Conservation (phyloP, 106 monocot genomes). For the Xerophyta viscosa region DNA sequence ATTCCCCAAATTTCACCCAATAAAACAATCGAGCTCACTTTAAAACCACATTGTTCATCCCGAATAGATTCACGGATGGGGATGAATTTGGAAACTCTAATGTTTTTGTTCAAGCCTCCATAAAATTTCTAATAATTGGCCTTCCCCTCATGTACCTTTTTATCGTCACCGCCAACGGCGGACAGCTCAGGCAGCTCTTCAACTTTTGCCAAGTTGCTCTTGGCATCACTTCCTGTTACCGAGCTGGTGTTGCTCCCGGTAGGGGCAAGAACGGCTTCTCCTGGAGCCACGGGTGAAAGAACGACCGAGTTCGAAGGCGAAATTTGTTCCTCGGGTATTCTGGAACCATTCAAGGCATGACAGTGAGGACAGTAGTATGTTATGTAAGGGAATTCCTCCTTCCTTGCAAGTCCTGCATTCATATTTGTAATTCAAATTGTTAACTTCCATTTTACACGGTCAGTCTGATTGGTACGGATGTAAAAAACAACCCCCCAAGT, state of each 20-base stretch:
- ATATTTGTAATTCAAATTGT: not conserved
- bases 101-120: too few species aligned
- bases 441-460: too few species aligned
- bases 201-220: conserved; percentile 3
- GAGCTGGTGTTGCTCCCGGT: conserved; percentile 4
- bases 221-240: not conserved
- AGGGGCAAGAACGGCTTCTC: conserved; percentile 5
- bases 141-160: conserved; percentile 1
- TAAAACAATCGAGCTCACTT: too few species aligned
- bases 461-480: too few species aligned
- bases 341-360: conserved; percentile 57
- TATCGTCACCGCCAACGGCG: not conserved
- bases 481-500: too few species aligned
- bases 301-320: conserved; percentile 15
- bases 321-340: conserved; percentile 26
- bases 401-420: conserved; percentile 81
- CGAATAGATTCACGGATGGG: too few species aligned
- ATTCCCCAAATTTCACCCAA: too few species aligned
- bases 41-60: too few species aligned
- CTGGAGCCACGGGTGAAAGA: conserved; percentile 10
- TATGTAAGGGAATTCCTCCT: conserved; percentile 79
- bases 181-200: conserved; percentile 1
- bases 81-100: too few species aligned
- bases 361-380: conserved; percentile 96
- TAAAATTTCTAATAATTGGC: not conserved